Evolutionary conservation across 2,329 filamentous ascomycete species (phyloP), one percentile per base, ranked within the genome.

Genomic region (Eutypa lata): DNA sequence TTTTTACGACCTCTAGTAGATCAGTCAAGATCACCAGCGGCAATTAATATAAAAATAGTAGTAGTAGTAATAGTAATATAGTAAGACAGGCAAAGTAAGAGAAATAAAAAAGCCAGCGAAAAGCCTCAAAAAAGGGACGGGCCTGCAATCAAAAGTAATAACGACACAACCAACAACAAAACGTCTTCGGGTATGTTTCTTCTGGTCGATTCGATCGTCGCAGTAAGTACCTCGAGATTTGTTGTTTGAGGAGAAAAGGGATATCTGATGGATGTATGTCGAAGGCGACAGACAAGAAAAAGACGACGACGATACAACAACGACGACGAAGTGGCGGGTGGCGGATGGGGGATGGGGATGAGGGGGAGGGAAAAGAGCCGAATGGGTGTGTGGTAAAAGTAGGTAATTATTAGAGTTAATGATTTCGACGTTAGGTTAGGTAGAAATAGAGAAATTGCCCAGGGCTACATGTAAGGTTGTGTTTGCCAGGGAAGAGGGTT

Each of bases 21-120:
- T 55, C 53, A 55, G 47, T 47, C 33, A 55, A 55, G 53, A 55
- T 49, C 53, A 55, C 53, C 53, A 49, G 49, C 46, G 8, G 24
- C 5, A 42, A 22, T 48, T 18, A 21, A 48, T 14, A 38, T 38
- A 38, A 38, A 18, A 16, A 7, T 5, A 14, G n/a, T 38, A 18
- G 13, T 38, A 18, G n/a, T 31, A 31, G 26, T 5, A 31, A 31
- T 31, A 31, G 10, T 10, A 31, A 31, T 31, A 31, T 28, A 45
- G 14, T 16, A 45, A 45, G 22, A 45, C 21, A 28, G n/a, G 14
- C 18, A 14, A 43, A 16, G 22, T 13, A 19, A 43, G 40, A 24
- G 14, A 11, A 43, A 18, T n/a, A n/a, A n/a, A 43, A 44, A 24
- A 28, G 13, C 7, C n/a, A 10, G 38, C n/a, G n/a, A 19, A 42